These are phyloP conservation scores for Gossypium longicalyx DNA, from an alignment of 345 rosid species.

Conservation along the genomic window DNA sequence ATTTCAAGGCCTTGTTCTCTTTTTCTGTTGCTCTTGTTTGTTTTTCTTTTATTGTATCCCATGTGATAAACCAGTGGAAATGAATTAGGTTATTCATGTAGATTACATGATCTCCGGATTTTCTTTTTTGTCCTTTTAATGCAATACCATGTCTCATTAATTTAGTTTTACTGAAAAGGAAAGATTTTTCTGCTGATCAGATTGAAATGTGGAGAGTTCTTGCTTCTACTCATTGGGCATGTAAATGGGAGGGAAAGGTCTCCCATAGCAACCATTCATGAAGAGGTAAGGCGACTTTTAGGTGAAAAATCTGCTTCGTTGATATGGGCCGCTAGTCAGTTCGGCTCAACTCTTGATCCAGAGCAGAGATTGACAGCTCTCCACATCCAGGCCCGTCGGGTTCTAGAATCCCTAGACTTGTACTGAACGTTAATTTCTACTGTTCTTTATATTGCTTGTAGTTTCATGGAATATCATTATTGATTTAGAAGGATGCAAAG, in stretches of 20 bases:
- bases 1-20: neutral
- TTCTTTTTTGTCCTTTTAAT: neutral
- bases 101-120: neutral
- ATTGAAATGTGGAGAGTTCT: slow-evolving; percentile 94
- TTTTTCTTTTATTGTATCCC: neutral
- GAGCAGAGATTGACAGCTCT: slow-evolving; percentile 79
- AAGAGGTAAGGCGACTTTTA: slow-evolving; percentile 75
- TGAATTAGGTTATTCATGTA: neutral
- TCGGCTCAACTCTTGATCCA: slow-evolving; percentile 80
- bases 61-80: neutral
- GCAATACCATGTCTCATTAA: neutral
- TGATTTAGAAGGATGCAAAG: neutral
- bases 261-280: slow-evolving; percentile 78
- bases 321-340: slow-evolving; percentile 98
- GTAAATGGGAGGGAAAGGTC: slow-evolving; percentile 75
- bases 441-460: neutral
- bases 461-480: neutral
- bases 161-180: neutral
- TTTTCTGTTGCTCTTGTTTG: neutral
- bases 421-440: slow-evolving; percentile 28
- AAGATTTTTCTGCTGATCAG: slow-evolving; percentile 28
- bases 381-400: slow-evolving; percentile 90
- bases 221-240: slow-evolving; percentile 83
- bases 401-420: slow-evolving; percentile 83
- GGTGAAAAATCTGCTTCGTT: slow-evolving; percentile 94